phyloP scores from a whole-genome alignment of 148 eudicot species.

The Vaccinium corymbosum region DNA sequence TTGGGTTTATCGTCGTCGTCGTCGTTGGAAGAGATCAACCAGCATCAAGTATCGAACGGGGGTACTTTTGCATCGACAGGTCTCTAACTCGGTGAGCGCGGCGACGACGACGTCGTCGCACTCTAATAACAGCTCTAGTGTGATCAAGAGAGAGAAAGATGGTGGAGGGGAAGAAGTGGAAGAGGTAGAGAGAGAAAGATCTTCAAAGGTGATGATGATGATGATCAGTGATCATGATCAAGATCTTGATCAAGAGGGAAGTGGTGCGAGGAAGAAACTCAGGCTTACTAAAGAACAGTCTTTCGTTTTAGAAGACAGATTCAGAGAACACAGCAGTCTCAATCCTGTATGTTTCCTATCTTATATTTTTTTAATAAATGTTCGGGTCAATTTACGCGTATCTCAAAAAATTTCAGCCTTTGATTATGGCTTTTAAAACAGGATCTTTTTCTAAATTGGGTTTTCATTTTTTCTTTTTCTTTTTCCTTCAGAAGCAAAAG shows the following conservation, averaged over 20 bases:
- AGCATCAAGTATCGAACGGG: background rate
- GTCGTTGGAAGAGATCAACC: background rate
- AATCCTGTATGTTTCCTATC: slow-evolving; percentile 27
- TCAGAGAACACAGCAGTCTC: slow-evolving; percentile 36
- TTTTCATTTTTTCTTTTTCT: too few species aligned
- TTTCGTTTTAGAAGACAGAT: slow-evolving; percentile 32
- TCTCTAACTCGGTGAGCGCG: background rate
- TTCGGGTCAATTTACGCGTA: too few species aligned
- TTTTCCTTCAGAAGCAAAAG: slow-evolving; percentile 28
- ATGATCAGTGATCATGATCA: slow-evolving; percentile 13
- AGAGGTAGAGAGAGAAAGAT: background rate
- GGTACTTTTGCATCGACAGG: background rate
- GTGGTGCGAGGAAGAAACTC: slow-evolving; percentile 35
- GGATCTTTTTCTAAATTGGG: too few species aligned
- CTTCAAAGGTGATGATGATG: background rate
- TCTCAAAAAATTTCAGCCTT: too few species aligned
- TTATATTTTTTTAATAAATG: too few species aligned
- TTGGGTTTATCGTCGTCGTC: background rate
- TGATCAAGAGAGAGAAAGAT: slow-evolving; percentile 23
- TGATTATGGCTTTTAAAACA: too few species aligned
- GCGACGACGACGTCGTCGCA: background rate
- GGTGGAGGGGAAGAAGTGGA: slow-evolving; percentile 15
- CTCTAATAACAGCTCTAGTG: slow-evolving; percentile 13
- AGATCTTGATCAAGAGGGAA: slow-evolving; percentile 27
- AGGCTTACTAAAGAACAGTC: slow-evolving; percentile 36